A percentile compares a stretch with the other conserved stretches of the same genome.
phyloP scores from a whole-genome alignment of 345 rosid species.

The Eucalyptus leucophloia region DNA sequence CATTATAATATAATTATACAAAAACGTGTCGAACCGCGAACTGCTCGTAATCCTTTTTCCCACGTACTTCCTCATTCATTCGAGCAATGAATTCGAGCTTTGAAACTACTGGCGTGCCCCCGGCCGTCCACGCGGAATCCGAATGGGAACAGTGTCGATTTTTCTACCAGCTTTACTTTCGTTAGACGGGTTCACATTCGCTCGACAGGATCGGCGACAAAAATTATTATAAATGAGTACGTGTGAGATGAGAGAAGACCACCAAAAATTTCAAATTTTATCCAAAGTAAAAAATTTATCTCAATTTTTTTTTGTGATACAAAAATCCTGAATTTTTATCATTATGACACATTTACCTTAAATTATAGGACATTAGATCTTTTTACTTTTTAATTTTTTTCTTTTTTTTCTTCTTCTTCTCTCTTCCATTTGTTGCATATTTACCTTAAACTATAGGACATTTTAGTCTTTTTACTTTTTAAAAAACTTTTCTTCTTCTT shows the following conservation, averaged over 20 bases:
- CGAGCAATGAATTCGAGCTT: background rate
- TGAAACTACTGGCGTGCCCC: background rate
- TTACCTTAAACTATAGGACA: fast-evolving
- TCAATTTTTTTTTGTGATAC: too few species aligned
- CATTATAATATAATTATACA: background rate
- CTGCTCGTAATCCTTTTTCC: background rate
- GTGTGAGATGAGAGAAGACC: too few species aligned
- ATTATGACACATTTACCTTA: too few species aligned
- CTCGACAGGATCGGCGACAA: background rate
- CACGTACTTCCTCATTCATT: background rate
- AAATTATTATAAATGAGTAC: background rate
- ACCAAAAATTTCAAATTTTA: too few species aligned
- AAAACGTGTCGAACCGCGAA: background rate
- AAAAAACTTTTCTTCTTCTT: too few species aligned
- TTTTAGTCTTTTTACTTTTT: too few species aligned
- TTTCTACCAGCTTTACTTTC: background rate
- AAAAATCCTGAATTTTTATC: too few species aligned
- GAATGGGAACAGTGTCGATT: background rate
- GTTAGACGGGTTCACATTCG: background rate
- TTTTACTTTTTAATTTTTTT: too few species aligned
- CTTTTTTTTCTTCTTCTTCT: too few species aligned
- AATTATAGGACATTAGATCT: too few species aligned
- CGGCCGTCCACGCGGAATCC: background rate
- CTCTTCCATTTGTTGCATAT: too few species aligned
- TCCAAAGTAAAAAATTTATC: too few species aligned